Conservation (phyloP, 2,329 filamentous ascomycete genomes). For the Aspergillus fumigatus region DNA sequence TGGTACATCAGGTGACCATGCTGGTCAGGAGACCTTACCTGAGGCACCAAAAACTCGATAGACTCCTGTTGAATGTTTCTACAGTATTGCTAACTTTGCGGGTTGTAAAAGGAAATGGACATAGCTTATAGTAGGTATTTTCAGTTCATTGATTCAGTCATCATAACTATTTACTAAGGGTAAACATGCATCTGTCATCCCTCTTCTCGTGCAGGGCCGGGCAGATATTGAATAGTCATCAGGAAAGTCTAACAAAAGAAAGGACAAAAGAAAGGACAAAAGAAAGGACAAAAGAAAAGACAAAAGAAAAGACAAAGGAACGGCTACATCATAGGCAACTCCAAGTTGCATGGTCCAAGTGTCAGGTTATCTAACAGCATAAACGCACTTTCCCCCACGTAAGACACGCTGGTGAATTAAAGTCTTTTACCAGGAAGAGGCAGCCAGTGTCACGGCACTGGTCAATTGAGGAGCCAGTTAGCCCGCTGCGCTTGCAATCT, state of each 20-base stretch:
- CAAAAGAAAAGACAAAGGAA: slow-evolving; percentile 20
- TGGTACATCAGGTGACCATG: slow-evolving; percentile 1
- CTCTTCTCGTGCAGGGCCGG: slow-evolving; percentile 10
- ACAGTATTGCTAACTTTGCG: too few species aligned
- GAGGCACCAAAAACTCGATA: not conserved
- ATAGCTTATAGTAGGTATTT: not conserved
- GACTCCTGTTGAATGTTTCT: too few species aligned
- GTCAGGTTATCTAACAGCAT: slow-evolving; percentile 4
- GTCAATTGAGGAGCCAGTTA: slow-evolving; percentile 2
- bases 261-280: slow-evolving; percentile 20
- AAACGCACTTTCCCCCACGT: not conserved
- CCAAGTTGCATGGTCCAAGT: slow-evolving; percentile 7
- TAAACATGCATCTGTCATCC: not conserved
- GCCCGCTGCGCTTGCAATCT: slow-evolving; percentile 20
- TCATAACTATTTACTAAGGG: not conserved
- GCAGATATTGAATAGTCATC: slow-evolving; percentile 6
- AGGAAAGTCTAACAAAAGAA: slow-evolving; percentile 17
- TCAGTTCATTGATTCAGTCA: not conserved
- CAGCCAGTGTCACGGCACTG: not conserved
- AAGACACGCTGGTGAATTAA: not conserved
- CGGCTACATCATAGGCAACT: slow-evolving; percentile 3
- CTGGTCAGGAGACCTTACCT: not conserved
- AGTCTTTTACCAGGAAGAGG: not conserved
- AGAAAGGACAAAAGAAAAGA: slow-evolving; percentile 22
- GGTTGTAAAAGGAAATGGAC: not conserved